phyloP scores from a whole-genome alignment of 306 rosid species.

The Cucurbita argyrosperma region DNA sequence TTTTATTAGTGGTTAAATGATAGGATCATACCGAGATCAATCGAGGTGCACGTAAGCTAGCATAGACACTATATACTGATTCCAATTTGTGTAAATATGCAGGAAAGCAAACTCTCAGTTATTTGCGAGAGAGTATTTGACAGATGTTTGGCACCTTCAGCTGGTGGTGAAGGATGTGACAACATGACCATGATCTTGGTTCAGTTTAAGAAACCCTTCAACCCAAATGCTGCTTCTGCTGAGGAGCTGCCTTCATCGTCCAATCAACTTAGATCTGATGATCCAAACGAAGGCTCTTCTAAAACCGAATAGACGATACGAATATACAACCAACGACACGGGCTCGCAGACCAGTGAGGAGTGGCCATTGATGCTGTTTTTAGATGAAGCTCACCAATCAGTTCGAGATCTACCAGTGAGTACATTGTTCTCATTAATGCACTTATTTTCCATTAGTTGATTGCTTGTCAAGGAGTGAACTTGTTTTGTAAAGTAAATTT shows the following conservation, averaged over 20 bases:
- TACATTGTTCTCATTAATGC: not conserved
- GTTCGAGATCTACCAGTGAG: not conserved
- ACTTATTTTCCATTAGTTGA: not conserved
- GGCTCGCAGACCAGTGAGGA: not conserved
- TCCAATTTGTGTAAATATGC: constrained; percentile 12
- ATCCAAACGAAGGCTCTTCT: not conserved
- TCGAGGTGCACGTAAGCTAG: not conserved
- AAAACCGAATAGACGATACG: not conserved
- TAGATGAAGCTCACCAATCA: not conserved
- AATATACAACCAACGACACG: not conserved
- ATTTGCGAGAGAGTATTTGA: constrained; percentile 87
- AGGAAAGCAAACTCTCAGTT: constrained; percentile 69
- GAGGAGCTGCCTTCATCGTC: constrained; percentile 28
- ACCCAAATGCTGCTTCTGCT: constrained; percentile 16
- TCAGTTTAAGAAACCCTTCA: constrained; percentile 50
- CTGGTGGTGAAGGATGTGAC: constrained; percentile 91
- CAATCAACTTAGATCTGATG: not conserved
- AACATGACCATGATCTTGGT: constrained; percentile 97
- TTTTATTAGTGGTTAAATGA: not conserved
- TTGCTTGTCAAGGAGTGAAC: not conserved
- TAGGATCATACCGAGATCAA: not conserved
- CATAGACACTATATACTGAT: not conserved
- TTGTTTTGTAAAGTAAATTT: constrained; percentile 3
- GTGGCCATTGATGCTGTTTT: not conserved
- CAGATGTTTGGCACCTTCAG: constrained; percentile 82